Percentiles rank a stretch among this genome's conserved stretches.
These are phyloP conservation scores for Alternaria angustiovoidea DNA, from an alignment of 2,329 filamentous ascomycete genomes.

Conservation along the genomic window DNA sequence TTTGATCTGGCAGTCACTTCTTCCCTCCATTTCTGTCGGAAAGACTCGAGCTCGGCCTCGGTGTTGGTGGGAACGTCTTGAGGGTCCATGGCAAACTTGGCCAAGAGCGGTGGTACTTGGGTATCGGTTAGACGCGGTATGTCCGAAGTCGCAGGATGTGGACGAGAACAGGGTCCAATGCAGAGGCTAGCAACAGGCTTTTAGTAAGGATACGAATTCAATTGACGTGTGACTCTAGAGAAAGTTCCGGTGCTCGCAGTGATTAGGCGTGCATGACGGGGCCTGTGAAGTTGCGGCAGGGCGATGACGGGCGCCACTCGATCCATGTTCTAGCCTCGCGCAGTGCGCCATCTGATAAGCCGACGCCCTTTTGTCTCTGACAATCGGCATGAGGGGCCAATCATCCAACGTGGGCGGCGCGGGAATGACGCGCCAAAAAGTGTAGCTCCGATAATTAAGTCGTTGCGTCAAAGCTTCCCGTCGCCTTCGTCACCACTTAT, in stretches of 20 bases:
- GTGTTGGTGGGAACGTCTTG: slow-evolving; percentile 41
- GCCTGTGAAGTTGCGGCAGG: slow-evolving; percentile 12
- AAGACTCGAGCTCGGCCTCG: slow-evolving; percentile 79
- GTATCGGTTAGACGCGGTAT: slow-evolving; percentile 21
- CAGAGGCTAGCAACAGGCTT: slow-evolving; percentile 12
- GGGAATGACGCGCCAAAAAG: slow-evolving; percentile 27
- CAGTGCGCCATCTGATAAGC: slow-evolving; percentile 37
- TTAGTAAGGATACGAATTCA: slow-evolving; percentile 36
- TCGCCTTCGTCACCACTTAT: slow-evolving; percentile 33
- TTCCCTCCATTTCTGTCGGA: slow-evolving; percentile 84
- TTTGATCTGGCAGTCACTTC: slow-evolving; percentile 70
- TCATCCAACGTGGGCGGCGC: slow-evolving; percentile 9
- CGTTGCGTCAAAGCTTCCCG: slow-evolving; percentile 26
- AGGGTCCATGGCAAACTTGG: slow-evolving; percentile 26
- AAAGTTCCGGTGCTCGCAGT: slow-evolving; percentile 12
- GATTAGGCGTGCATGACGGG: slow-evolving; percentile 8
- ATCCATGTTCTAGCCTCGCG: slow-evolving; percentile 10
- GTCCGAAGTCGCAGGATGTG: slow-evolving; percentile 41
- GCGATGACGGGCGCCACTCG: slow-evolving; percentile 18
- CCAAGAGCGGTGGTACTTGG: slow-evolving; percentile 31
- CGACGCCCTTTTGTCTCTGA: slow-evolving; percentile 6
- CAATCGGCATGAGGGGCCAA: slow-evolving; percentile 5
- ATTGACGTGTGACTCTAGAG: slow-evolving; percentile 13
- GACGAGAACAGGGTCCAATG: slow-evolving; percentile 19
- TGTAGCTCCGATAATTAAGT: slow-evolving; percentile 14